Conservation (phyloP, 352 stramenopile species). For the Peronospora destructor region DNA sequence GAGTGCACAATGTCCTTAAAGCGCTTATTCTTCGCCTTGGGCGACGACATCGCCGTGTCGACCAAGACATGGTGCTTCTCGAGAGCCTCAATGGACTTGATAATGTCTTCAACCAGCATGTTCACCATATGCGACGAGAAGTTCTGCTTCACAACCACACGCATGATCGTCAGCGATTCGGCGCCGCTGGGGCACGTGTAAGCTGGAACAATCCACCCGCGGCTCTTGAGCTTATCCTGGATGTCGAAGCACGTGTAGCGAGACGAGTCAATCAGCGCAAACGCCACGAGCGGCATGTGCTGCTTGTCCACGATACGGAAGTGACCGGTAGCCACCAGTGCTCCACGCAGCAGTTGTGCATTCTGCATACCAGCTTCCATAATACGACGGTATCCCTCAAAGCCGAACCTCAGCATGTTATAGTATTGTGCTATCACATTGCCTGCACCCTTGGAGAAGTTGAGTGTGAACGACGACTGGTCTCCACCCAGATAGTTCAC, state of each 20-base stretch:
- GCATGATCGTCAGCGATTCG: constrained; percentile 85
- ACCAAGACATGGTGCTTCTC: constrained; percentile 75
- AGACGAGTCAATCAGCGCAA: constrained; percentile 72
- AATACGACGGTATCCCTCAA: constrained; percentile 83
- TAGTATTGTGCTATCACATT: constrained; percentile 90
- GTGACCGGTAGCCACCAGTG: constrained; percentile 72
- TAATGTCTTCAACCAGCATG: constrained; percentile 83
- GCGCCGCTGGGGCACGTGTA: constrained; percentile 84
- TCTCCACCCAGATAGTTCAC: constrained; percentile 90
- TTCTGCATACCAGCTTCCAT: constrained; percentile 89
- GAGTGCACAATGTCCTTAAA: constrained; percentile 66
- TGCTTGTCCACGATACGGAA: constrained; percentile 87
- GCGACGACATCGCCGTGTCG: constrained; percentile 69
- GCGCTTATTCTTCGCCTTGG: constrained; percentile 62
- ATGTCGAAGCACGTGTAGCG: constrained; percentile 87
- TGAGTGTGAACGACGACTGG: constrained; percentile 89
- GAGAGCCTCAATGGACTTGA: constrained; percentile 75
- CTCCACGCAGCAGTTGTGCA: constrained; percentile 63
- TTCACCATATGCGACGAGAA: constrained; percentile 84
- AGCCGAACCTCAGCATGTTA: constrained; percentile 89
- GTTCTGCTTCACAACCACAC: constrained; percentile 88
- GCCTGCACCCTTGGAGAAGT: constrained; percentile 89
- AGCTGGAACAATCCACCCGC: constrained; percentile 86
- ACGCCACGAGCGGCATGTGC: constrained; percentile 88
- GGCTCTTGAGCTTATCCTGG: constrained; percentile 82